phyloP scores from a whole-genome alignment of 495 filamentous ascomycete species.

The Trichoderma virens region DNA sequence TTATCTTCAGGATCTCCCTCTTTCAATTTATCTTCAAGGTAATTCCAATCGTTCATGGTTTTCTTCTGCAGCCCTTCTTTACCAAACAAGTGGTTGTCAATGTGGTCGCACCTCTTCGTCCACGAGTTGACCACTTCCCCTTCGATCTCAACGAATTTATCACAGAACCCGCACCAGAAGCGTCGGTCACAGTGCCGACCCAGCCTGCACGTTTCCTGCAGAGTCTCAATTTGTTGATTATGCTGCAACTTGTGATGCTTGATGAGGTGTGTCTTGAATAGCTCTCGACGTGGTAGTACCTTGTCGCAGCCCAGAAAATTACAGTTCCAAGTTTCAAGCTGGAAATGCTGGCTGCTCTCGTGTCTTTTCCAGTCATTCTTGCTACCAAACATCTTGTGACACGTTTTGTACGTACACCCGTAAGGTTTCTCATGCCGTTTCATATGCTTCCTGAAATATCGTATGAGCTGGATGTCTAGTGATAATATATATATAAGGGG shows the following conservation, averaged over 20 bases:
- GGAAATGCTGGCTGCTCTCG: conserved; percentile 79
- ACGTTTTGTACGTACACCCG: conserved; percentile 71
- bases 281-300: conserved; percentile 53
- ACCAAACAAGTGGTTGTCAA: conserved; percentile 67
- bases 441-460: conserved; percentile 64
- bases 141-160: conserved; percentile 46
- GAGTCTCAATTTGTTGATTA: conserved; percentile 32
- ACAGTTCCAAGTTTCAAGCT: conserved; percentile 73
- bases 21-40: conserved; percentile 17
- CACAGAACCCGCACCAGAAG: conserved; percentile 93
- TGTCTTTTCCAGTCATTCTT: conserved; percentile 98
- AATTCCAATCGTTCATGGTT: conserved; percentile 30
- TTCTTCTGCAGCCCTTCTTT: conserved; percentile 22
- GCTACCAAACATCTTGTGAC: conserved; percentile 75
- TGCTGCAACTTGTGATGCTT: conserved; percentile 44
- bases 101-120: conserved; percentile 80
- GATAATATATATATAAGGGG: not conserved
- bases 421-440: conserved; percentile 85
- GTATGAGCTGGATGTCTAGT: not conserved
- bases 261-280: conserved; percentile 52
- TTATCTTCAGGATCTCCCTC: not conserved
- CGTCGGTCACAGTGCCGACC: conserved; percentile 59
- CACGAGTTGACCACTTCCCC: conserved; percentile 50
- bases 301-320: conserved; percentile 45
- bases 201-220: conserved; percentile 49